Base-by-base conservation (phyloP, 1,284 basidiomycete species). In the Sanghuangporus baumii region DNA sequence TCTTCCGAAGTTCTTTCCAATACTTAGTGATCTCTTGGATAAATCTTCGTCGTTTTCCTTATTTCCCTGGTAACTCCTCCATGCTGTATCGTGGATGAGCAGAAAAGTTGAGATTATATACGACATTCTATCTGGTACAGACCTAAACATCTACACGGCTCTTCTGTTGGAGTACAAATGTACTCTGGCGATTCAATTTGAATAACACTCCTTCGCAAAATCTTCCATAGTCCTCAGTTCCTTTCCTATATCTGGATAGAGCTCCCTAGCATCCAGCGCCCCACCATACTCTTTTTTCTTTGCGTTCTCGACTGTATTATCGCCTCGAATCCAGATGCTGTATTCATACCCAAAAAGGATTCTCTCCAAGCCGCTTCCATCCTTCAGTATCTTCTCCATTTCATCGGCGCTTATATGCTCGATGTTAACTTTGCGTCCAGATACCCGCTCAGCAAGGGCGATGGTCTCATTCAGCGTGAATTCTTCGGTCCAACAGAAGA, bases 401-500 rank as follows among this genome's bases (percentile, higher is more conserved):
- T 48, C 55, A 5, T 63, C 62, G 20, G 36, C 43, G 41, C 40
- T 47, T 16, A 55, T 20, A 23, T 48, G 20, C 12, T n/a, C 34
- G 6, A 23, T 14, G 14, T 60, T 43, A 18, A 61, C 16, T 18
- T 40, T 61, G 7, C 37, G 14, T 2, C 62, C 57, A 16, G 51
- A 36, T 4, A 60, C 31, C 9, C 51, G 47, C 55, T 61, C 55
- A 2, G 55, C 46, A n/a, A 61, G 18, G 8, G 47, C 63, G 4
- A 60, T 8, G 7, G 46, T 31, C 20, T 64, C 59, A 6, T 52
- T 58, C 56, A 66, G 66, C 5, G 69, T 67, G 3, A 67, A 52
- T 57, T 70, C 67, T 61, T 72, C 70, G 18, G 68, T 67, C 69
- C 70, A 71, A 9, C 68, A 61, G 58, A 72, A 69, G 18, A 73